Evolutionary conservation across 2,329 filamentous ascomycete genomes (phyloP), one percentile per base, ranked within the genome.

Genomic region (Pseudogymnoascus sp.): DNA sequence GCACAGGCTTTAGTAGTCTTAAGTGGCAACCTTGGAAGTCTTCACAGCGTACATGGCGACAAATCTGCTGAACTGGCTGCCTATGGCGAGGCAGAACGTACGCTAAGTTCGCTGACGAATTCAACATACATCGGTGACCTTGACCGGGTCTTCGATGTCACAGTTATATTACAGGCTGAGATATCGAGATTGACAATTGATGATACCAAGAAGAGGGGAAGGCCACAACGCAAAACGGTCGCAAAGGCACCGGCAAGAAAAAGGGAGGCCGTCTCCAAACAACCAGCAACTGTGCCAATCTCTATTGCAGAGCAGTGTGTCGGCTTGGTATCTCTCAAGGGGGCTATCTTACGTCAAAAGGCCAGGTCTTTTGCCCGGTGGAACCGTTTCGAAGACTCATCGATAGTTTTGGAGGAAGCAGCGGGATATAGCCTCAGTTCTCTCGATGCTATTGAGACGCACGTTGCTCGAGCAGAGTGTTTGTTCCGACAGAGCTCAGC

Each of bases 401-500:
- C 85, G 13, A 73, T 75, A 1, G 76, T 83, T 16, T 77, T 92
- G 1, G 77, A 81, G 61, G 76, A 80, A 67, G 79, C 79, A 75
- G 64, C 74, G 79, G 62, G 76, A 77, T 59, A 80, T 76, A 63
- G 74, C 70, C 68, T 79, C 67, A 70, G 76, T 63, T 72, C 74
- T 73, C 64, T 75, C 68, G 72, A 82, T 68, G 67, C 78, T 19
- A 73, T 79, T 21, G 68, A 77, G 40, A 76, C 85, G 64, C 82
- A 86, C 40, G 80, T 90, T 62, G 80, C 85, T 10, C 84, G 84
- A 64, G 90, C 89, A 19, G 85, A 85, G 62, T 85, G 88, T 53
- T 82, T 89, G 47, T 79, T 91, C 65, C 81, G 85, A 14, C 82
- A 88, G 73, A 89, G 87, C 66, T 80, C 89, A 69, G 84, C 88